Conservation (phyloP, 2,329 filamentous ascomycete species). For the Xylariaceae sp. region DNA sequence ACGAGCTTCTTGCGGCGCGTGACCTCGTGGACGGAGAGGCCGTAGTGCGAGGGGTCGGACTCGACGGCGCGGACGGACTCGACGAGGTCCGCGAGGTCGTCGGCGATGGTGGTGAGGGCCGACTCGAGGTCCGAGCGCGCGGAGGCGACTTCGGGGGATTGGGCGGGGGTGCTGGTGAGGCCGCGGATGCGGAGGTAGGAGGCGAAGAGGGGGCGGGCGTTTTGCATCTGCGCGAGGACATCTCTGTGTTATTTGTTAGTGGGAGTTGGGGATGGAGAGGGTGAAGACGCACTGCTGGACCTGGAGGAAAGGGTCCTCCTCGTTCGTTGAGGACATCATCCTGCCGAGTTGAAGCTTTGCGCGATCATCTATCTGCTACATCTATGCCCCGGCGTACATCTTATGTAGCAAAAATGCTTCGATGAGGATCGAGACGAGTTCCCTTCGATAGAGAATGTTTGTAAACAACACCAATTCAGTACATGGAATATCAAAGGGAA, state of each 20-base stretch:
- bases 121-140: slow-evolving; percentile 64
- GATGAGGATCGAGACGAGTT: neutral
- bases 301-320: slow-evolving; percentile 67
- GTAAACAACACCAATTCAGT: neutral
- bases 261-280: slow-evolving; percentile 55
- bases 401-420: neutral
- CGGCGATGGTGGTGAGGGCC: slow-evolving; percentile 62
- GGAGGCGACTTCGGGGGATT: slow-evolving; percentile 78
- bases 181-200: slow-evolving; percentile 96
- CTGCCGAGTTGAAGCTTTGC: slow-evolving; percentile 29
- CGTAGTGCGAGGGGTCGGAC: slow-evolving; percentile 79
- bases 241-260: slow-evolving; percentile 55
- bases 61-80: slow-evolving; percentile 85
- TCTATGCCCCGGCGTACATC: slow-evolving; percentile 17
- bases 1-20: slow-evolving; percentile 74
- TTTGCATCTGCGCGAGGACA: slow-evolving; percentile 75
- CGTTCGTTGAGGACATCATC: slow-evolving; percentile 65
- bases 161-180: slow-evolving; percentile 58
- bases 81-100: slow-evolving; percentile 84
- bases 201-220: slow-evolving; percentile 79
- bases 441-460: neutral
- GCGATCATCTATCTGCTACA: slow-evolving; percentile 27
- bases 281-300: slow-evolving; percentile 55
- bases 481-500: neutral
- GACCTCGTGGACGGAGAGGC: slow-evolving; percentile 78